These are phyloP conservation scores for Wakefieldia striispora DNA, from an alignment of 768 basidiomycete species.

Conservation along the genomic window DNA sequence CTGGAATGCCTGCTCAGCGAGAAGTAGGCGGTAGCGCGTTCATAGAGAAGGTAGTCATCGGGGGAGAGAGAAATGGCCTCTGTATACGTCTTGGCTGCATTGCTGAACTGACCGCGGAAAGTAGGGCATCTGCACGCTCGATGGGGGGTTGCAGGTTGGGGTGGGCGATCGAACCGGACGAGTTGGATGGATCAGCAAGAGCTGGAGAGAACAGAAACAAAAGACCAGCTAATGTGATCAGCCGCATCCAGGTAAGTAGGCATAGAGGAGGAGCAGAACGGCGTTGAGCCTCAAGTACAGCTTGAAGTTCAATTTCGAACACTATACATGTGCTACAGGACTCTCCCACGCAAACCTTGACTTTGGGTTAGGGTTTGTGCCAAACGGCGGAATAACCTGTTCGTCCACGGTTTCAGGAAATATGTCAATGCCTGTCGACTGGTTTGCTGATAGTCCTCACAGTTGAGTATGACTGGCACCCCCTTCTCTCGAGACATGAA, in stretches of 20 bases:
- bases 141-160: slow-evolving; percentile 73
- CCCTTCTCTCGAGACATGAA: too few relatives aligned
- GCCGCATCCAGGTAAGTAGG: slow-evolving; percentile 25
- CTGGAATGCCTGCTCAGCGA: slow-evolving; percentile 67
- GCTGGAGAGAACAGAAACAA: slow-evolving; percentile 25
- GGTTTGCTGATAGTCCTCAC: too few relatives aligned
- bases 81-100: slow-evolving; percentile 77
- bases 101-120: slow-evolving; percentile 77
- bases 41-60: slow-evolving; percentile 83
- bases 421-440: too few relatives aligned
- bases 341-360: too few relatives aligned
- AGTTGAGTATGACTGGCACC: too few relatives aligned
- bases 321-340: too few relatives aligned
- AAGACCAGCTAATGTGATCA: slow-evolving; percentile 23
- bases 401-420: too few relatives aligned
- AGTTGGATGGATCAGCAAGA: slow-evolving; percentile 21
- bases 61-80: slow-evolving; percentile 80
- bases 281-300: not conserved
- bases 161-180: slow-evolving; percentile 40
- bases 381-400: too few relatives aligned
- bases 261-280: not conserved
- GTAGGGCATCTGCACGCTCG: slow-evolving; percentile 63
- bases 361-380: too few relatives aligned
- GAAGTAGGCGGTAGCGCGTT: slow-evolving; percentile 87
- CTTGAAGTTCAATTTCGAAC: not conserved